Conservation (phyloP, 2,329 filamentous ascomycete genomes). For the Penicillium hordei region DNA sequence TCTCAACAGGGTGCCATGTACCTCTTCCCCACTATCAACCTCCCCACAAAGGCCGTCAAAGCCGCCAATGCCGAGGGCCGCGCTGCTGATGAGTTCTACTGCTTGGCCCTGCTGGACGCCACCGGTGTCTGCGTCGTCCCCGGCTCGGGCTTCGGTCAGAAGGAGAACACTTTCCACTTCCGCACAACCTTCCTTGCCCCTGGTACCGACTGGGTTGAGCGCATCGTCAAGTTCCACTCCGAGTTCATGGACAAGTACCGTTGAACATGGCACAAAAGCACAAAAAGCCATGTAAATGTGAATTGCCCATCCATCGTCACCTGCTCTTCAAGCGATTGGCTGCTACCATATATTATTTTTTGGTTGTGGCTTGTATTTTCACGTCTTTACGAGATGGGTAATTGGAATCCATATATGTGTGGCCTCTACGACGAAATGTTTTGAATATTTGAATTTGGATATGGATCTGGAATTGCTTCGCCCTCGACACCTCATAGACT, state of each 20-base stretch:
- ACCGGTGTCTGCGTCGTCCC: constrained; percentile 95
- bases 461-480: constrained; percentile 2
- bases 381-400: neutral
- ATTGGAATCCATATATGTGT: neutral
- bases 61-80: constrained; percentile 74
- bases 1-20: constrained; percentile 82
- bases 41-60: constrained; percentile 72
- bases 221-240: constrained; percentile 85
- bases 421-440: neutral
- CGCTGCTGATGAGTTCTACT: constrained; percentile 89
- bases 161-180: constrained; percentile 87
- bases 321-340: neutral
- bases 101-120: constrained; percentile 82
- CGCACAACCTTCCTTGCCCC: constrained; percentile 95
- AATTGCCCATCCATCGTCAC: neutral
- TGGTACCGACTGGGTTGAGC: constrained; percentile 88
- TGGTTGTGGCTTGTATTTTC: neutral
- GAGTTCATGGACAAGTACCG: constrained; percentile 81
- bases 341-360: neutral
- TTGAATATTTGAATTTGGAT: neutral
- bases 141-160: constrained; percentile 91
- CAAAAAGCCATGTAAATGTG: constrained; percentile 1
- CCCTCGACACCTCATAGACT: constrained; percentile 11
- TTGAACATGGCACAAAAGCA: constrained; percentile 13
- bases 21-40: constrained; percentile 89